Percentiles rank a stretch among this genome's conserved stretches.
Evolutionary conservation across 2,329 filamentous ascomycete species (phyloP).

Genomic region (Aureobasidium leucospermi): DNA sequence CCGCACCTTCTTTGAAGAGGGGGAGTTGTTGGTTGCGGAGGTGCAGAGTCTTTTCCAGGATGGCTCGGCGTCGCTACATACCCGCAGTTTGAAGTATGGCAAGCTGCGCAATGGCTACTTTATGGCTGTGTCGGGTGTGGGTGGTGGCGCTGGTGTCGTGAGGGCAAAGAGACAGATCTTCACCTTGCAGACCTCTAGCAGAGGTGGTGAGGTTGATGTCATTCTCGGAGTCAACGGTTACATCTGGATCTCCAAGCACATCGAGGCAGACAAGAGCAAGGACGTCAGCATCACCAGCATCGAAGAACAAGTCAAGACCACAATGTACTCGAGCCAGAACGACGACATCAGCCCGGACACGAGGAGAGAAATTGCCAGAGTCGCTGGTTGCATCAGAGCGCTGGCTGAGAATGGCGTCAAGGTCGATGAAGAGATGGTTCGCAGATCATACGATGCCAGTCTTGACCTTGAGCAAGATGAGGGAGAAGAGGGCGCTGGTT

Average conservation of each 20-base stretch:
- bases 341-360: conserved; percentile 71
- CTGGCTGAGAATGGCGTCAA: conserved; percentile 74
- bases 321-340: conserved; percentile 93
- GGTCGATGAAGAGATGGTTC: conserved; percentile 86
- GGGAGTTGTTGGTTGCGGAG: conserved; percentile 88
- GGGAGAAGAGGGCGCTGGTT: conserved; percentile 42
- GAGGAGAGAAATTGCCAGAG: conserved; percentile 77
- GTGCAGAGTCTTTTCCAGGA: conserved; percentile 85
- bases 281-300: conserved; percentile 67
- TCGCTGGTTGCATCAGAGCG: conserved; percentile 73
- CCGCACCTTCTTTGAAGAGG: conserved; percentile 92
- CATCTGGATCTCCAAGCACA: conserved; percentile 87
- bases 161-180: conserved; percentile 80
- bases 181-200: conserved; percentile 58
- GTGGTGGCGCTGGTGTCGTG: conserved; percentile 73
- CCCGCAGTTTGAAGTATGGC: conserved; percentile 83
- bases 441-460: conserved; percentile 72
- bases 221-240: conserved; percentile 94
- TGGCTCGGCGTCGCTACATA: conserved; percentile 81
- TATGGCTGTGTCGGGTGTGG: conserved; percentile 70
- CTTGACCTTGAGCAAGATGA: conserved; percentile 64
- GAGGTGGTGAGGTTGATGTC: conserved; percentile 68
- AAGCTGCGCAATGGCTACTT: conserved; percentile 94
- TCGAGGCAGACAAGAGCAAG: conserved; percentile 49
- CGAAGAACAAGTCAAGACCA: conserved; percentile 77